Evolutionary conservation across 2,329 filamentous ascomycete genomes (phyloP).

Genomic region (Phyllosticta citriasiana): DNA sequence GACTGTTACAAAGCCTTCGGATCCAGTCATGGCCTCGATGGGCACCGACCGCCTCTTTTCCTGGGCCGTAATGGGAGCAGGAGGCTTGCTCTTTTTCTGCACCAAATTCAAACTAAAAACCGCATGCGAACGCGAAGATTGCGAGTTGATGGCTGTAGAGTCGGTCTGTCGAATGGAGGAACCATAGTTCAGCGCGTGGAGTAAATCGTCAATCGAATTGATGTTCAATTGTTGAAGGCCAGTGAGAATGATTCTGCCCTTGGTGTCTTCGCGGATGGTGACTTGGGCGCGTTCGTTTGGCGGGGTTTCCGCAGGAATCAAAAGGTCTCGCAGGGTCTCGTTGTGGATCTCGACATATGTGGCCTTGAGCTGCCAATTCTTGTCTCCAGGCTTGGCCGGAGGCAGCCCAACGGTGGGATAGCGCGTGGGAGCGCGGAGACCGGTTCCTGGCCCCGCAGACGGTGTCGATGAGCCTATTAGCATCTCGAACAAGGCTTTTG

Average conservation of each 20-base stretch:
- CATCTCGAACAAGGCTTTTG: conserved; percentile 76
- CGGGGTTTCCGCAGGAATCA: conserved; percentile 66
- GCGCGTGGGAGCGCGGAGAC: conserved; percentile 67
- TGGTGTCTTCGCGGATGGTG: conserved; percentile 87
- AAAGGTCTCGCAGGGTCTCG: conserved; percentile 82
- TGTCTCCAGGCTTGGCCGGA: conserved; percentile 45
- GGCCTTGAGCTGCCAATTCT: conserved; percentile 82
- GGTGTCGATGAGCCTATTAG: conserved; percentile 52
- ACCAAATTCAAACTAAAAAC: conserved; percentile 93
- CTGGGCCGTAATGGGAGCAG: conserved; percentile 38
- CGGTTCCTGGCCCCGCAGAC: conserved; percentile 53
- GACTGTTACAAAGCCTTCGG: conserved; percentile 64
- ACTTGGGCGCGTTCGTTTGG: conserved; percentile 63
- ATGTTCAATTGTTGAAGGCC: conserved; percentile 81
- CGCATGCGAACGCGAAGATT: conserved; percentile 93
- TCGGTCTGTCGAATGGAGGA: conserved; percentile 94
- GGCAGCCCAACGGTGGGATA: conserved; percentile 56
- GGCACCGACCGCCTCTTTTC: conserved; percentile 87
- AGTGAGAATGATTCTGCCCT: conserved; percentile 88
- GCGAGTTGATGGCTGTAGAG: conserved; percentile 92
- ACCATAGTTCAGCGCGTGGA: conserved; percentile 82
- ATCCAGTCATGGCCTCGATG: conserved; percentile 61
- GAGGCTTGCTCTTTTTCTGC: conserved; percentile 59
- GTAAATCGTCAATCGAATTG: conserved; percentile 82
- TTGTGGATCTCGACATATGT: conserved; percentile 97